Percentiles rank a stretch among this genome's conserved stretches.
Evolutionary conservation across 176 grass and related monocot genomes (phyloP).

Genomic region (Oryza australiensis): DNA sequence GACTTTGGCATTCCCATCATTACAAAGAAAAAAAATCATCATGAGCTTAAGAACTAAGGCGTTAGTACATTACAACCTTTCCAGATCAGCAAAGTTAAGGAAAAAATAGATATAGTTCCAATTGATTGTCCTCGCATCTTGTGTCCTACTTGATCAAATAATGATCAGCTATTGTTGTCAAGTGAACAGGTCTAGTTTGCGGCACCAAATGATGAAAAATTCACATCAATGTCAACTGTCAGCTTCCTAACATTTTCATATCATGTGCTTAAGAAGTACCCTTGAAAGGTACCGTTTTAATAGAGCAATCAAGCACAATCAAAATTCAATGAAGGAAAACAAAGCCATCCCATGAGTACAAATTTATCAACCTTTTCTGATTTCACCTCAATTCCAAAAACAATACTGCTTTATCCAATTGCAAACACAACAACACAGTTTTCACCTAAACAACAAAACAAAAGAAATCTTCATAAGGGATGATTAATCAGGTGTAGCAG

Average conservation of each 20-base stretch:
- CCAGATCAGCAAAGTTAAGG: constrained; percentile 22
- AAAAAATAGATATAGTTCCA: constrained; percentile 25
- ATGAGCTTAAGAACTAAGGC: constrained; percentile 22
- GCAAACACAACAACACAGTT: not conserved
- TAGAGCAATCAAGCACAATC: not conserved
- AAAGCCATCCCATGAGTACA: not conserved
- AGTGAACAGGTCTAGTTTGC: not conserved
- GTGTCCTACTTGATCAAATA: constrained; percentile 15
- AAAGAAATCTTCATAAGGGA: not conserved
- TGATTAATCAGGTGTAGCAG: not conserved
- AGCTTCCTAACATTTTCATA: not conserved
- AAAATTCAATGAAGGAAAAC: constrained; percentile 6
- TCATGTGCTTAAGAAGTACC: not conserved
- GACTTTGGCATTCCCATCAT: constrained; percentile 12
- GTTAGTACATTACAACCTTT: constrained; percentile 17
- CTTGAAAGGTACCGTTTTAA: not conserved
- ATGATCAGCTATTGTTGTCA: constrained; percentile 1
- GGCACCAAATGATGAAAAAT: not conserved
- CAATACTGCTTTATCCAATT: not conserved
- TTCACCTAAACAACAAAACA: no score
- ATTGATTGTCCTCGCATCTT: constrained; percentile 6
- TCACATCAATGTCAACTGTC: not conserved
- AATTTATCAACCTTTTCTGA: not conserved
- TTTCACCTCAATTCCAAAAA: not conserved
- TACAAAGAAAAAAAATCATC: not conserved